These are phyloP conservation scores for Pseudogymnoascus sp. DNA, from an alignment of 2,329 filamentous ascomycete genomes.

Conservation along the genomic window DNA sequence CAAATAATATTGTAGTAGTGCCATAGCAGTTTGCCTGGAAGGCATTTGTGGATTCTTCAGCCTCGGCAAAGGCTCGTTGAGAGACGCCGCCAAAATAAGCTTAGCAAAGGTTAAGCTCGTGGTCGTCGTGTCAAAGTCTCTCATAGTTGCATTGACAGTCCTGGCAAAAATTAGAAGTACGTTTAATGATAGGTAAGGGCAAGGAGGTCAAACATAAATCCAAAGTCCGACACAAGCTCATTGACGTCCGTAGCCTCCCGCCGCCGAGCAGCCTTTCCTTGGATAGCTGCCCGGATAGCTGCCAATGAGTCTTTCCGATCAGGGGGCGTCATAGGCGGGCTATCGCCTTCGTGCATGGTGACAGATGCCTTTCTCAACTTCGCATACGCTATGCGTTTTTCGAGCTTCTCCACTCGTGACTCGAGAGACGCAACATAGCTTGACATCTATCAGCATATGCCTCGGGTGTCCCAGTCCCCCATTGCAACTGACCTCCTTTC, in stretches of 20 bases:
- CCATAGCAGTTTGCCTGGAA: conserved; percentile 58
- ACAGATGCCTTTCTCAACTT: conserved; percentile 65
- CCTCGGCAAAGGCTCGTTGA: conserved; percentile 63
- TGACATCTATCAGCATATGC: conserved; percentile 17
- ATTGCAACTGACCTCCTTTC: conserved; percentile 65
- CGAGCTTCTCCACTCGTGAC: conserved; percentile 78
- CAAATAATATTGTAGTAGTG: conserved; percentile 76
- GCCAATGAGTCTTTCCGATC: conserved; percentile 60
- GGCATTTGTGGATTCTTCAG: conserved; percentile 59
- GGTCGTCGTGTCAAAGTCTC: conserved; percentile 85
- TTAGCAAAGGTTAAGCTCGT: conserved; percentile 89
- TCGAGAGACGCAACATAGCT: conserved; percentile 95
- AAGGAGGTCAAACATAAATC: conserved; percentile 61
- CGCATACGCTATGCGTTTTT: conserved; percentile 66
- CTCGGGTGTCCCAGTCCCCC: neutral
- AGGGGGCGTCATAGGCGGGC: conserved; percentile 34
- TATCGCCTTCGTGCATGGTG: conserved; percentile 55
- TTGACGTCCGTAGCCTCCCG: conserved; percentile 82
- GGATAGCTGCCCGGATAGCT: conserved; percentile 54
- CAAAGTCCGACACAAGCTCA: conserved; percentile 87
- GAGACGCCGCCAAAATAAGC: conserved; percentile 75
- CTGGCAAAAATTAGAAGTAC: conserved; percentile 37
- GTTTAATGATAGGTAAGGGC: neutral
- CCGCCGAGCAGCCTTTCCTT: conserved; percentile 55
- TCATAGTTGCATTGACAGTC: conserved; percentile 87